Evolutionary conservation across 257 asterid species (phyloP).

Genomic region (Capsicum chinense): DNA sequence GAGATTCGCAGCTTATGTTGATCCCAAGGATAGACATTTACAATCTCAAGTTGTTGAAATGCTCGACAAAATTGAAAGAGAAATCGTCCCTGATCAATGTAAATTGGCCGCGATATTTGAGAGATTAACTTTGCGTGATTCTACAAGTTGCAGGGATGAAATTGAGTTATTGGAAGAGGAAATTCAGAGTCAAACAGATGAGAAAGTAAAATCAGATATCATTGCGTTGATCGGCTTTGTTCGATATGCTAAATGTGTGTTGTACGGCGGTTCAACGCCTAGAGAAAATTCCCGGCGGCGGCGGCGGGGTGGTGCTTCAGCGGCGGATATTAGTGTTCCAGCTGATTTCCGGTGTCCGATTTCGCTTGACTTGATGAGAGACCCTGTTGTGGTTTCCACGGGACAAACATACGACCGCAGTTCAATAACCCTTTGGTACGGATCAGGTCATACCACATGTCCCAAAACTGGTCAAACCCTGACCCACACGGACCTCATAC

Average conservation of each 20-base stretch:
- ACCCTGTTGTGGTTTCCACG: conserved; percentile 88
- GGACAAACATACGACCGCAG: conserved; percentile 85
- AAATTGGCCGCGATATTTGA: conserved; percentile 58
- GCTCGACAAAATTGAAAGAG: conserved; percentile 65
- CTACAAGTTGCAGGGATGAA: conserved; percentile 63
- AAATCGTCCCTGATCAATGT: conserved; percentile 65
- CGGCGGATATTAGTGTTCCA: conserved; percentile 59
- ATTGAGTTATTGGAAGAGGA: conserved; percentile 80
- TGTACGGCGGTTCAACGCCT: conserved; percentile 85
- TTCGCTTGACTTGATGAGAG: conserved; percentile 75
- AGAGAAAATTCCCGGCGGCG: conserved; percentile 50
- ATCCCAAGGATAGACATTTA: conserved; percentile 50
- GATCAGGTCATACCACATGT: conserved; percentile 86
- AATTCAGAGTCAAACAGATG: conserved; percentile 63
- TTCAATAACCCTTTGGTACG: conserved; percentile 70
- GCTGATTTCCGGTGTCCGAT: conserved; percentile 88
- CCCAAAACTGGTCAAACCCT: conserved; percentile 83
- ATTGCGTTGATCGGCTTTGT: conserved; percentile 79
- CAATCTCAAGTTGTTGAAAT: conserved; percentile 56
- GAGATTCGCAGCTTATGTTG: conserved; percentile 39
- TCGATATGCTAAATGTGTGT: conserved; percentile 82
- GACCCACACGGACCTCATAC: conserved; percentile 62
- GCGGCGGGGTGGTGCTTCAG: conserved; percentile 42
- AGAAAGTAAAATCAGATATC: conserved; percentile 54
- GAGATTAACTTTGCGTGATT: conserved; percentile 57